Evolutionary conservation across 768 basidiomycete species (phyloP).

Genomic region (Fomitopsis pulvina): DNA sequence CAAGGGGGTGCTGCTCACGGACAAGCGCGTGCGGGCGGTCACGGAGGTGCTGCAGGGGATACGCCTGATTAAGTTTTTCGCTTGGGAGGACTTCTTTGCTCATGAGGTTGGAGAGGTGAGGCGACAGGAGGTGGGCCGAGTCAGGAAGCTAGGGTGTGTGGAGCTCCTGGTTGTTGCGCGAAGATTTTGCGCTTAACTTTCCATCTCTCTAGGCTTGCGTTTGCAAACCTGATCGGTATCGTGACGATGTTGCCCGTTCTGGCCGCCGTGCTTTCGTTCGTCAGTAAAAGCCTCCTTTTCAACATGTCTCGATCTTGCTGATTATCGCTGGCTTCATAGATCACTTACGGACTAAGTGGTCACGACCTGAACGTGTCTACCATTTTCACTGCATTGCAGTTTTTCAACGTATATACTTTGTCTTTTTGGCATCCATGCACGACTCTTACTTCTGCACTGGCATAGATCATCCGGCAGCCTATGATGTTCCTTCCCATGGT

Average conservation of each 20-base stretch:
- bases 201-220: constrained; percentile 15
- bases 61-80: constrained; percentile 88
- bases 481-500: constrained; percentile 52
- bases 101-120: constrained; percentile 64
- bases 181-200: background rate
- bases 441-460: background rate
- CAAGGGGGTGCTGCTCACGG: constrained; percentile 59
- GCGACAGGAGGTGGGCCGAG: constrained; percentile 60
- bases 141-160: constrained; percentile 26
- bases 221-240: constrained; percentile 32
- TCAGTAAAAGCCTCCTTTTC: constrained; percentile 22
- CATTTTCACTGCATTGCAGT: constrained; percentile 79
- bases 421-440: constrained; percentile 30
- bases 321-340: constrained; percentile 27
- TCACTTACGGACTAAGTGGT: constrained; percentile 55
- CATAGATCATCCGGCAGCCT: constrained; percentile 51
- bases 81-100: constrained; percentile 82
- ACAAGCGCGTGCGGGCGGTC: constrained; percentile 55
- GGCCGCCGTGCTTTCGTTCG: constrained; percentile 71
- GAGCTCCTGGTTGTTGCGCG: background rate
- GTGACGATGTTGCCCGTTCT: constrained; percentile 54
- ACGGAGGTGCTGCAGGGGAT: constrained; percentile 76
- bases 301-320: background rate
- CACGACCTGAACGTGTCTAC: constrained; percentile 62
- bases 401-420: constrained; percentile 76